Percentiles rank a stretch among this genome's conserved stretches.
Evolutionary conservation across 129 eudicot species (phyloP).

Genomic region (Erigeron canadensis): DNA sequence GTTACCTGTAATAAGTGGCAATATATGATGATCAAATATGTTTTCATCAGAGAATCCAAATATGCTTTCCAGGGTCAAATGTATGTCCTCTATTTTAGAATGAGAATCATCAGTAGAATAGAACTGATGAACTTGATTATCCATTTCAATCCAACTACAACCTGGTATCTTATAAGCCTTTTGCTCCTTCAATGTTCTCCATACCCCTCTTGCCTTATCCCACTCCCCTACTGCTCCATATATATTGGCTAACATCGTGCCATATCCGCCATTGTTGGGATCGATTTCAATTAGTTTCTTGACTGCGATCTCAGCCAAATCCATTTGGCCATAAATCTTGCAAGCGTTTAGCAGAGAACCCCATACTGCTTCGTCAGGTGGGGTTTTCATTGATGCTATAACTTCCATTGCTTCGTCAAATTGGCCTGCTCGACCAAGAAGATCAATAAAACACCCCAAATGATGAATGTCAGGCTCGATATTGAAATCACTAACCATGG

Average conservation of each 20-base stretch:
- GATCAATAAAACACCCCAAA: conserved; percentile 70
- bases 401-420: conserved; percentile 71
- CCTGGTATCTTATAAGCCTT: conserved; percentile 68
- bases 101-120: conserved; percentile 63
- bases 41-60: conserved; percentile 31
- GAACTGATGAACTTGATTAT: conserved; percentile 65
- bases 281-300: conserved; percentile 57
- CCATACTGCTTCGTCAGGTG: conserved; percentile 82
- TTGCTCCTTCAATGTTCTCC: conserved; percentile 53
- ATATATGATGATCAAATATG: conserved; percentile 14
- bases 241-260: conserved; percentile 68
- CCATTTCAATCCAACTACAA: conserved; percentile 89
- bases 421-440: conserved; percentile 67
- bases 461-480: conserved; percentile 80
- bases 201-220: conserved; percentile 61
- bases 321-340: conserved; percentile 62
- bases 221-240: conserved; percentile 75
- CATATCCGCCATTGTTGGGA: conserved; percentile 73
- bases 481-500: conserved; percentile 47
- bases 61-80: conserved; percentile 45
- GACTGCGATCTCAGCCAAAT: conserved; percentile 75
- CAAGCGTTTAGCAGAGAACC: conserved; percentile 87
- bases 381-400: conserved; percentile 51
- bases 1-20: too few species aligned
- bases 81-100: conserved; percentile 63